Conservation (phyloP, 2,329 filamentous ascomycete genomes). For the Exophiala mesophila region DNA sequence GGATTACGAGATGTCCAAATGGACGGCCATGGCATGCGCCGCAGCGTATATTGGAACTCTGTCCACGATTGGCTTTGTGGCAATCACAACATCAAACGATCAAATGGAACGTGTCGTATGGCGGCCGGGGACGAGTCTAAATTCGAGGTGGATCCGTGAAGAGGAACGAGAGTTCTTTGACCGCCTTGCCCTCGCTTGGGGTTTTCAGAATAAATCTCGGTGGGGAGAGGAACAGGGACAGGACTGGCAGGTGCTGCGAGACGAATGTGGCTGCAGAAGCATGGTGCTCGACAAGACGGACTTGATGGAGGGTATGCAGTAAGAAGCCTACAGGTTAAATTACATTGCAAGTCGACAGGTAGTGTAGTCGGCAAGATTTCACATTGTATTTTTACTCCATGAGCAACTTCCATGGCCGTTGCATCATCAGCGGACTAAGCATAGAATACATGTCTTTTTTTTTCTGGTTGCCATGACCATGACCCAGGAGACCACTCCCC, state of each 20-base stretch:
- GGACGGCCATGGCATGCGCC: slow-evolving; percentile 73
- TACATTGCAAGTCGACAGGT: too few species aligned
- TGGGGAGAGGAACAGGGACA: slow-evolving; percentile 85
- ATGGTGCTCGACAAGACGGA: slow-evolving; percentile 89
- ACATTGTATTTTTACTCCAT: too few species aligned
- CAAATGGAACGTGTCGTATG: slow-evolving; percentile 94
- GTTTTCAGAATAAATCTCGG: slow-evolving; percentile 74
- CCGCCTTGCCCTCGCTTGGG: slow-evolving; percentile 81
- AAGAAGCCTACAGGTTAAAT: too few species aligned
- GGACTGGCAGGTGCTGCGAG: slow-evolving; percentile 80
- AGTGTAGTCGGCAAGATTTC: too few species aligned
- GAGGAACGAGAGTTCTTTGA: slow-evolving; percentile 86
- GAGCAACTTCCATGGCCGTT: too few species aligned
- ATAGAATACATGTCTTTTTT: too few species aligned
- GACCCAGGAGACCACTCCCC: too few species aligned
- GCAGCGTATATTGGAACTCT: slow-evolving; percentile 79
- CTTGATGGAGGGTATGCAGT: slow-evolving; percentile 90
- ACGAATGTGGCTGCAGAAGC: slow-evolving; percentile 74
- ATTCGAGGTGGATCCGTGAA: slow-evolving; percentile 79
- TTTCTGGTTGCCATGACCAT: too few species aligned
- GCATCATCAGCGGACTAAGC: too few species aligned
- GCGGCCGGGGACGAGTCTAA: slow-evolving; percentile 73
- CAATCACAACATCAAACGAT: slow-evolving; percentile 82
- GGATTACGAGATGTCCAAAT: slow-evolving; percentile 68
- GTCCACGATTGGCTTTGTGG: slow-evolving; percentile 74